Base-by-base conservation (phyloP, 805 yeast species). In the Cyberlindnera subsufficiens region DNA sequence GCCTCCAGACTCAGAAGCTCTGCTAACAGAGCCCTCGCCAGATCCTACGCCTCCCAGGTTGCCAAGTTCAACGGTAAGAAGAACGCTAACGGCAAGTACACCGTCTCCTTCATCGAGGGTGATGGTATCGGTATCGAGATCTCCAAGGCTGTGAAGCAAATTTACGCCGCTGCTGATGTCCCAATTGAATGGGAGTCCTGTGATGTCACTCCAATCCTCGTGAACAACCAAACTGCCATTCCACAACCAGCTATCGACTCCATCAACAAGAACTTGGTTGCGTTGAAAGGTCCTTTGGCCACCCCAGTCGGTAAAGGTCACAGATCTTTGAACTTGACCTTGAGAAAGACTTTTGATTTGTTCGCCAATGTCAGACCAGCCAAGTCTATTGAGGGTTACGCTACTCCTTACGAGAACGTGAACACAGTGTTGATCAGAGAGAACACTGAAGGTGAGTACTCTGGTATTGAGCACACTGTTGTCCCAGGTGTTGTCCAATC, bases 231-330 rank as follows among this genome's bases (percentile, higher is more conserved):
- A 68, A 90, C 98, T 55, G 82, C 96, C 45, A 80, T 93, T 57
- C 98, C 98, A 52, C 82, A 82, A 55, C 82, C 80, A 35, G 97
- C 98, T 46, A 87, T 93, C 50, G 89, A 86, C 58, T 86, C 95
- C 37, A 90, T 93, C 70, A 87, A 88, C 76, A 83, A 78, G 69
- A 87, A 91, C 75, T 77, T 82, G 71, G 91, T 93, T 50, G 99
- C 98, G 42, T 78, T 93, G 63, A 93, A 93, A 74, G 99, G 99
- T 55, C 98, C 98, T 27, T 74, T 93, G 61, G 98, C 97, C 43
- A 93, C 99, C 33, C 99, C 99, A 44, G 90, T 91, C 51, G 99
- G 97, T 59, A 91, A 91, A 72, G 99, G 99, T 64, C 98, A 93
- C 75, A 88, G 88, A 62, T 90, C 98, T 37, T 80, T 93, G 78